Conservation (phyloP, 306 rosid genomes). For the Malus sieversii region DNA sequence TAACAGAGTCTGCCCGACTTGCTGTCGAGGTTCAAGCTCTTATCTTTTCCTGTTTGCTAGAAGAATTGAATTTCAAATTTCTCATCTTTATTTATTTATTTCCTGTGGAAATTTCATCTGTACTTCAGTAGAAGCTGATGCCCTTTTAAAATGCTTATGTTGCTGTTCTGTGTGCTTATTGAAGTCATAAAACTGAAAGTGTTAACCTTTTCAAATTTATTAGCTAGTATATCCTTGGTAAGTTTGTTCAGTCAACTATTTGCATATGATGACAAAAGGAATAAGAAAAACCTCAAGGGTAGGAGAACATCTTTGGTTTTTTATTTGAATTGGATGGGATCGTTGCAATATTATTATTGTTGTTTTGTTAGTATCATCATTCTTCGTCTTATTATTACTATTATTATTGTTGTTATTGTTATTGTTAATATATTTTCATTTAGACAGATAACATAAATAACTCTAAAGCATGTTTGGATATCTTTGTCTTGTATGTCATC, state of each 20-base stretch:
- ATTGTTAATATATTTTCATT: neutral
- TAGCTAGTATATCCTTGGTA: neutral
- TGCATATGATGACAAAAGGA: neutral
- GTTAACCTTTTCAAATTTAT: neutral
- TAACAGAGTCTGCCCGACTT: constrained; percentile 64
- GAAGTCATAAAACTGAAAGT: neutral
- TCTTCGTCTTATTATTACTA: too few relatives aligned
- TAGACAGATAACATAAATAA: neutral
- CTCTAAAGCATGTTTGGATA: neutral
- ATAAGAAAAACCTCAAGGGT: neutral
- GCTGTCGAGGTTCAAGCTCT: constrained; percentile 58
- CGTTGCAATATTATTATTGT: neutral
- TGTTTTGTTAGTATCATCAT: neutral
- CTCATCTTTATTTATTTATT: neutral
- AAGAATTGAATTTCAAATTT: neutral
- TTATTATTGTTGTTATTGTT: neutral
- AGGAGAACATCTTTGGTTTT: neutral
- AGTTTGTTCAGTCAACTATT: neutral
- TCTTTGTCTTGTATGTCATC: neutral
- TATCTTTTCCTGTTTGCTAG: neutral
- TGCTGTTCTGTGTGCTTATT: neutral
- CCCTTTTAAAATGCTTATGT: neutral
- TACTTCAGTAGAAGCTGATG: neutral
- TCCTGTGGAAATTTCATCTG: neutral
- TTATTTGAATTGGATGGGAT: too few relatives aligned